Conservation (phyloP, 208 protist species). For the Leishmania turanica region DNA sequence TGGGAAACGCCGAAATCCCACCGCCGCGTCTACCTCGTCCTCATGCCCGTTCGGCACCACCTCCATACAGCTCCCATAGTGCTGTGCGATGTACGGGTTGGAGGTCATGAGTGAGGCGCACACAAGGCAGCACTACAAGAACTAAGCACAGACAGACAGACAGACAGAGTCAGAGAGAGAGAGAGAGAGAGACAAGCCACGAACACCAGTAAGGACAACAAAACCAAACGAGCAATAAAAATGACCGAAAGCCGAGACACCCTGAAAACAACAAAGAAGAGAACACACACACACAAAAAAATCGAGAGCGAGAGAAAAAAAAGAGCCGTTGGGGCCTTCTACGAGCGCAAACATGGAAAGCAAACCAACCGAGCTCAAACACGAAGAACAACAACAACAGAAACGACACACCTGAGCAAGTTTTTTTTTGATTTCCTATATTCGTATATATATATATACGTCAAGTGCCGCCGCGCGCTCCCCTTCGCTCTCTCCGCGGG, state of each 20-base stretch:
- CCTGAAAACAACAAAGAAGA: neutral
- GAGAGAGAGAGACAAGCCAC: slow-evolving; percentile 5
- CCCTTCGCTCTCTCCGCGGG: neutral
- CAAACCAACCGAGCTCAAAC: too few species aligned
- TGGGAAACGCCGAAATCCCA: slow-evolving; percentile 56
- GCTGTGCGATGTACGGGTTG: slow-evolving; percentile 76
- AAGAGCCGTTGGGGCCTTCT: neutral
- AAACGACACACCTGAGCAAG: neutral
- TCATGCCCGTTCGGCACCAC: slow-evolving; percentile 17
- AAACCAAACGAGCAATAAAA: neutral
- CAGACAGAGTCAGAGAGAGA: neutral
- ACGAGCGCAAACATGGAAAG: neutral
- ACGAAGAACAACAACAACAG: neutral
- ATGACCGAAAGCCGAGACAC: neutral
- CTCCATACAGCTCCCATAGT: slow-evolving; percentile 60
- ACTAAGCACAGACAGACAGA: slow-evolving; percentile 7
- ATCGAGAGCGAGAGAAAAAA: neutral
- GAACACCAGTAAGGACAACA: neutral
- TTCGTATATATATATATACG: neutral
- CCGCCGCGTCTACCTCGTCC: slow-evolving; percentile 41
- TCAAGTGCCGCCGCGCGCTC: neutral
- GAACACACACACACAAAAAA: too few species aligned
- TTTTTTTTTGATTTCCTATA: neutral
- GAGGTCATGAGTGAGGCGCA: slow-evolving; percentile 36
- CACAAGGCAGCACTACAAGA: slow-evolving; percentile 21